Evolutionary conservation across 129 eudicot species (phyloP), one percentile per base, ranked within the genome.

Genomic region (Scalesia atractyloides): DNA sequence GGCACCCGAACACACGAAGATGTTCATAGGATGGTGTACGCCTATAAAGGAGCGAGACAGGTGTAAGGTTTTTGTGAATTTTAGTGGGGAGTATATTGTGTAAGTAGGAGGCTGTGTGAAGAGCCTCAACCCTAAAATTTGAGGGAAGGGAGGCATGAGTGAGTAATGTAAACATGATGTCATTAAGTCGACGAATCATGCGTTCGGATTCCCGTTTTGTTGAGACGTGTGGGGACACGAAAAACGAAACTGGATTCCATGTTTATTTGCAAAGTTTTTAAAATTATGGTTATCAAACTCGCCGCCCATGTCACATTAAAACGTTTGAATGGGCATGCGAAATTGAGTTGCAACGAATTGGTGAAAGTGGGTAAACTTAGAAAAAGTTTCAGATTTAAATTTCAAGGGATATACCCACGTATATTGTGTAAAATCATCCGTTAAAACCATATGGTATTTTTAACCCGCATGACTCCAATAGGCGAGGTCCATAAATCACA

Each of bases 1-100:
- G 12, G 72, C 72, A 67, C 2, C 72, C 58, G 14, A 67, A 67
- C 19, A 22, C 41, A 17, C 56, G 56, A 46, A 66, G 54, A 30
- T 66, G 71, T 1, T 66, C 41, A 13, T 66, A 66, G 17, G 56
- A 44, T 10, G 37, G 71, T 39, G 33, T 3, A 2, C 3, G 33
- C 33, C 33, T 1, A 26, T 26, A 26, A 26, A 26, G 33, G 3
- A 26, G 33, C 2, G 33, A 34, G 8, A 9, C 15, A 10, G 52
- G 52, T 7, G 51, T 36, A 3, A 17, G 52, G 17, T 4, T 2
- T 41, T 64, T 17, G 11, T 16, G 69, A 8, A 64, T 24, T 64
- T 64, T 64, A 0, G 52, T 17, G 0, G 52, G 69, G 17, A 64
- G 52, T 7, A 64, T 64, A 10, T 64, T 64, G 52, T 64, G 69